Conservation (phyloP, 805 yeast genomes). For the Nakazawaea molendinolei region DNA sequence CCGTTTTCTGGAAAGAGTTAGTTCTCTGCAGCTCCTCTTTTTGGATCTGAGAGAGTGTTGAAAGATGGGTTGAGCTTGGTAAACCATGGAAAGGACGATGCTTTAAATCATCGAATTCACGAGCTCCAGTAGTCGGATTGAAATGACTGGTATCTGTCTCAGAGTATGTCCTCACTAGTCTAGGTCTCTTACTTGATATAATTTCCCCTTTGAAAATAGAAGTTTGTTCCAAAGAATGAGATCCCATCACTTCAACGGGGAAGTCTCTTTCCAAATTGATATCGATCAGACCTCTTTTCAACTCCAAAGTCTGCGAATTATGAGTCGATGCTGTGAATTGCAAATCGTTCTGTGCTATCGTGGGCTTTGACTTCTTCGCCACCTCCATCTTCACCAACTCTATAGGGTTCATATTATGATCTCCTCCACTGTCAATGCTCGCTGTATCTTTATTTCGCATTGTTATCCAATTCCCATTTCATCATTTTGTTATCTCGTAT, state of each 20-base stretch:
- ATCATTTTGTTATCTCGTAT: no score
- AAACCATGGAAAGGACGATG: conserved; percentile 34
- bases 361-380: conserved; percentile 10
- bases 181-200: conserved; percentile 10
- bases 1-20: no score
- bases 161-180: conserved; percentile 50
- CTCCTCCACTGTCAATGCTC: no score
- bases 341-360: conserved; percentile 10
- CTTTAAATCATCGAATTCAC: conserved; percentile 46
- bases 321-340: conserved; percentile 11
- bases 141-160: conserved; percentile 60
- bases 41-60: background rate
- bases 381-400: no score
- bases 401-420: no score
- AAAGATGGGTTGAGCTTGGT: conserved; percentile 6
- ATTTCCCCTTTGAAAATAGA: background rate
- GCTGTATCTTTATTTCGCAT: no score
- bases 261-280: conserved; percentile 9
- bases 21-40: background rate
- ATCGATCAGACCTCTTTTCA: background rate
- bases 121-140: conserved; percentile 45
- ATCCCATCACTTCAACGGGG: conserved; percentile 12
- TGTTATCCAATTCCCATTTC: no score
- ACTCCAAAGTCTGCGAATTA: conserved; percentile 7
- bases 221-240: conserved; percentile 8